These are phyloP conservation scores for Pezicula rhizophila DNA, from an alignment of 2,329 filamentous ascomycete species.

Conservation along the genomic window DNA sequence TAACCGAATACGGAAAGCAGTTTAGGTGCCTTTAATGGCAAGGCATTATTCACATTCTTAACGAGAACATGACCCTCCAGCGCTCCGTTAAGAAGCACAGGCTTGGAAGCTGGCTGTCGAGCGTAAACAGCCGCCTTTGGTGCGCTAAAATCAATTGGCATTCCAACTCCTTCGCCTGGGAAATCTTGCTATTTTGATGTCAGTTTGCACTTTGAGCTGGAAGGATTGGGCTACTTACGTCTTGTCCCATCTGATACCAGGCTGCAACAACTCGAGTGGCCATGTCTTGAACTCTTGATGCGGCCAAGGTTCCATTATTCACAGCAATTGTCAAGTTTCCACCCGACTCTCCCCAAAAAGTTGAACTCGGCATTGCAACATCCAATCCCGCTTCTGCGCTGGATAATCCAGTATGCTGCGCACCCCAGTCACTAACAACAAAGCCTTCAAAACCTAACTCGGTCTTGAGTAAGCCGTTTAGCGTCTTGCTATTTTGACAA, in stretches of 20 bases:
- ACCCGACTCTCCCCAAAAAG: conserved; percentile 13
- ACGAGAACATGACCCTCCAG: conserved; percentile 60
- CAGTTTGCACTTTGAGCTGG: background rate
- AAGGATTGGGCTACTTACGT: conserved; percentile 26
- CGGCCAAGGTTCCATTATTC: conserved; percentile 44
- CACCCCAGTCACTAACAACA: conserved; percentile 80
- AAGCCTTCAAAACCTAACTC: conserved; percentile 83
- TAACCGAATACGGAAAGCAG: conserved; percentile 56
- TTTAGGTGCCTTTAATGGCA: conserved; percentile 42
- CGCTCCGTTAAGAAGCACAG: conserved; percentile 48
- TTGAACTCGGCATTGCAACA: conserved; percentile 33
- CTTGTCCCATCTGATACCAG: conserved; percentile 55
- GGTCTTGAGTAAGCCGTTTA: conserved; percentile 77
- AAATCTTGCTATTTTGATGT: conserved; percentile 11
- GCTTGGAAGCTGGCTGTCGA: conserved; percentile 42
- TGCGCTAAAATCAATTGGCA: conserved; percentile 41
- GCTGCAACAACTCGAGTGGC: conserved; percentile 53
- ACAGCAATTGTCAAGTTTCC: conserved; percentile 45
- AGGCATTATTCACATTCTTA: conserved; percentile 46
- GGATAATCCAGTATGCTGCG: conserved; percentile 72
- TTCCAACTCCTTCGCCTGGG: conserved; percentile 36
- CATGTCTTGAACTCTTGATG: conserved; percentile 50
- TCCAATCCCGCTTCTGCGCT: conserved; percentile 77
- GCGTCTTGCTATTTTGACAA: conserved; percentile 69
- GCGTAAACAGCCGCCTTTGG: conserved; percentile 50